Evolutionary conservation across 2,329 filamentous ascomycete genomes (phyloP), one percentile per base, ranked within the genome.

Genomic region (Verticillium dahliae): DNA sequence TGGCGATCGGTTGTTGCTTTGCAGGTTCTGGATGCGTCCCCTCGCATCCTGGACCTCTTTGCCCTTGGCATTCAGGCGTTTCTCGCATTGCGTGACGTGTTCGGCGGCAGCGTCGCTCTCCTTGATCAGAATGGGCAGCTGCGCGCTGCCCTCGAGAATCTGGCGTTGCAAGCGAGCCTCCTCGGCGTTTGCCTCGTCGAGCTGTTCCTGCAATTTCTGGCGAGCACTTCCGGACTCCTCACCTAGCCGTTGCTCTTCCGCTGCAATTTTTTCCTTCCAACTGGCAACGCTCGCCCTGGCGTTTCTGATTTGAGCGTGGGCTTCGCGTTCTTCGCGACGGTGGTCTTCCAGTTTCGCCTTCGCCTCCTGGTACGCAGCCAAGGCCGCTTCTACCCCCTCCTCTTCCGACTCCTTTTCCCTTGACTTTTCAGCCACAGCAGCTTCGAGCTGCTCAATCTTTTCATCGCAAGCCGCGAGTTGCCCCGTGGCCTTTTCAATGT

Each of bases 161-260:
- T 62, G 34, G 38, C 62, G 56, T 18, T 59, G 52, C 68, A 73
- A 45, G 39, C 7, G 61, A 18, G 35, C 52, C 38, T 61, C 62
- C 45, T 68, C 65, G 27, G 59, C 62, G 41, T 69, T 65, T 13
- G 68, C 70, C 31, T 70, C 70, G 2, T 66, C 64, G 13, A 73
- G 69, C 56, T 74, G 73, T 1, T 67, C 60, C 7, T 69, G 75
- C 4, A 85, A 80, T 38, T 80, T 73, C 77, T 56, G 74, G 74
- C 90, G 85, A 31, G 84, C 85, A 33, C 89, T 90, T 41, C 92
- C 91, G 67, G 90, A 88, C 2, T 85, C 82, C 55, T 86, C 83
- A 54, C 85, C 81, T 7, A 97, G 80, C 4, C 88, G 86, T 57
- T 76, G 72, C 66, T 84, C 78, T 70, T 91, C 88, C 4, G 80